Evolutionary conservation across 371 early-diverging fungal genomes (phyloP), one percentile per base, ranked within the genome.

Genomic region (Rhizomucor pusillus): DNA sequence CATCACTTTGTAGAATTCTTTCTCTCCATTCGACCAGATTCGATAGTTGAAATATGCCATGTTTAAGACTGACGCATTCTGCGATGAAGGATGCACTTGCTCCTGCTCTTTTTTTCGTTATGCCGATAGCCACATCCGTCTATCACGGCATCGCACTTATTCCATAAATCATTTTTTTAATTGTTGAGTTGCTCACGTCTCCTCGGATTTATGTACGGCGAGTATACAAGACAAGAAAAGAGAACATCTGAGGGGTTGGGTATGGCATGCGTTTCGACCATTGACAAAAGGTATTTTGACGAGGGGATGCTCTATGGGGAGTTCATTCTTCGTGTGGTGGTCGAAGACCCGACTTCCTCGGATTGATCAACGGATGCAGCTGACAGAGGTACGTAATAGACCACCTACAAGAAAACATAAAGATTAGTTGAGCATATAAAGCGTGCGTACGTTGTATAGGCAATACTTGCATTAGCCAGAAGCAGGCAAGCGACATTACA

Each of bases 381-480:
- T 89, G 89, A 24, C 87, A 87, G 54, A 89, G 62, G 57, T 89
- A 89, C 39, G 88, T 86, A 60, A 89, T 71, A 4, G 85, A 85
- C 89, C 89, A 89, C 84, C 86, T 87, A 65, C 43, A 40, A 43
- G 53, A 63, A 45, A 18, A 41, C 33, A 47, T 43, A 55, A 14
- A 40, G 14, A 24, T 39, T 19, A 56, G 48, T n/a, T 24, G 13
- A 35, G 22, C n/a, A 14, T 33, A 50, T 20, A 23, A 34, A 11
- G 12, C 22, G 12, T 44, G 20, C n/a, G n/a, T 25, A n/a, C 25
- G 51, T 11, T 36, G 40, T 29, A 41, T 1, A n/a, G 33, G 20
- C 33, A 13, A 43, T 35, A 63, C 77, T 79, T 80, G 82, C 85
- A 81, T 81, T 57, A 82, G 54, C 52, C 78, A 82, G 56, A 81